phyloP scores from a whole-genome alignment of 306 rosid genomes.

The Trifolium dubium region DNA sequence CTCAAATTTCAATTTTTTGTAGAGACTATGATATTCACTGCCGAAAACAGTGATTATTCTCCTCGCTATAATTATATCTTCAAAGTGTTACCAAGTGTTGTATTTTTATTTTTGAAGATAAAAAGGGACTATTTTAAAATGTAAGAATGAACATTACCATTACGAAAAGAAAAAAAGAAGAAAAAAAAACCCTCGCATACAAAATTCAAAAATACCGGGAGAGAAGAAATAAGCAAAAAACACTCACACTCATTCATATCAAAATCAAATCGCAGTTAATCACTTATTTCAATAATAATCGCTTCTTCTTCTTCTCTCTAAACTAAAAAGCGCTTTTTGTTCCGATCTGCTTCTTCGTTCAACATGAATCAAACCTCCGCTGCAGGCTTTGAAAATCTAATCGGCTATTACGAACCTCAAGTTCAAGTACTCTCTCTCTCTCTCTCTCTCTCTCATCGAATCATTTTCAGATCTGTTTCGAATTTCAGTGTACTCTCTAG shows the following conservation, averaged over 20 bases:
- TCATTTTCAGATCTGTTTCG: slow-evolving; percentile 13
- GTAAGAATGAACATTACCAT: background rate
- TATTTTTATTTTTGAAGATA: too few relatives aligned
- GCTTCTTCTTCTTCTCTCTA: too few relatives aligned
- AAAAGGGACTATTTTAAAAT: too few relatives aligned
- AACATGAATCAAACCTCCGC: slow-evolving; percentile 47
- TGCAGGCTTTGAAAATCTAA: slow-evolving; percentile 55
- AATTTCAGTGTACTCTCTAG: slow-evolving; percentile 5
- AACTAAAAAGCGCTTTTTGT: background rate
- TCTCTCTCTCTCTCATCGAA: background rate
- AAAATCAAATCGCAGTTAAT: too few relatives aligned
- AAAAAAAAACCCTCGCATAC: background rate
- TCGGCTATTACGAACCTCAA: slow-evolving; percentile 77
- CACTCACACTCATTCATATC: background rate
- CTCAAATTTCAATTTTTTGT: too few relatives aligned
- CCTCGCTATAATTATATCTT: too few relatives aligned
- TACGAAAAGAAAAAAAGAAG: background rate
- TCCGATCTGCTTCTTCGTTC: slow-evolving; percentile 41
- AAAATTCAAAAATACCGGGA: background rate
- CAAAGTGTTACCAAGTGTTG: too few relatives aligned
- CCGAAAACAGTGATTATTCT: too few relatives aligned
- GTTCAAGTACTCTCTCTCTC: slow-evolving; percentile 62
- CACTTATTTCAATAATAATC: too few relatives aligned
- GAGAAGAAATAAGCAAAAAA: background rate
- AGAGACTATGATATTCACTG: too few relatives aligned